Evolutionary conservation across 345 rosid genomes (phyloP).

Genomic region (Linum tenue): DNA sequence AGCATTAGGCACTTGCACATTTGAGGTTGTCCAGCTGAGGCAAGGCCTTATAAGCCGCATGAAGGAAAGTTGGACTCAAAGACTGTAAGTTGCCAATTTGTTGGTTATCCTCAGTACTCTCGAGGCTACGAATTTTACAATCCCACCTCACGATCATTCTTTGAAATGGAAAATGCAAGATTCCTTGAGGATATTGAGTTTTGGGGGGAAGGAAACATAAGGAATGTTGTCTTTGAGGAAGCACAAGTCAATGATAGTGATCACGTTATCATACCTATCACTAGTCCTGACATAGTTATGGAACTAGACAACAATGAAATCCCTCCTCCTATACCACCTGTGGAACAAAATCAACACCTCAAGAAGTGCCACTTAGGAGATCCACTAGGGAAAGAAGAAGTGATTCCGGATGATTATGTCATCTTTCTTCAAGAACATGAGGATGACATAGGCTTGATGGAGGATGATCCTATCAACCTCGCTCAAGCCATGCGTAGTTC

Average conservation of each 20-base stretch:
- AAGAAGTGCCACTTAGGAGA: neutral
- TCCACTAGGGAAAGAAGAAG: neutral
- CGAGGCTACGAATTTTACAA: neutral
- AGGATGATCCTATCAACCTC: slow-evolving; percentile 3
- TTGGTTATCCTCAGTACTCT: neutral
- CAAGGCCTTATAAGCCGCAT: too few species aligned
- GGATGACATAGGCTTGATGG: neutral
- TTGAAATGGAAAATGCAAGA: neutral
- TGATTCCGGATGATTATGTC: slow-evolving; percentile 6
- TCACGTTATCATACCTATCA: neutral
- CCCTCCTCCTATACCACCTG: neutral
- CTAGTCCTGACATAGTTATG: neutral
- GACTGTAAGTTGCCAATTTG: neutral
- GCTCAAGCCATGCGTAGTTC: neutral
- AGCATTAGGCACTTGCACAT: too few species aligned
- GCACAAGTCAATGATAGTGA: neutral
- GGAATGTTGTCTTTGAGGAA: neutral
- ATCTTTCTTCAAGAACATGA: slow-evolving; percentile 8
- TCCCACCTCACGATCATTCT: neutral
- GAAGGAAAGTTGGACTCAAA: too few species aligned
- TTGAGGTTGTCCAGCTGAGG: too few species aligned
- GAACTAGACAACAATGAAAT: neutral
- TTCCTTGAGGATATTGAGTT: neutral
- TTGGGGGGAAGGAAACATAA: neutral
- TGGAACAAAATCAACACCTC: neutral